Conservation (phyloP, 805 yeast species). For the Ogataea pini region DNA sequence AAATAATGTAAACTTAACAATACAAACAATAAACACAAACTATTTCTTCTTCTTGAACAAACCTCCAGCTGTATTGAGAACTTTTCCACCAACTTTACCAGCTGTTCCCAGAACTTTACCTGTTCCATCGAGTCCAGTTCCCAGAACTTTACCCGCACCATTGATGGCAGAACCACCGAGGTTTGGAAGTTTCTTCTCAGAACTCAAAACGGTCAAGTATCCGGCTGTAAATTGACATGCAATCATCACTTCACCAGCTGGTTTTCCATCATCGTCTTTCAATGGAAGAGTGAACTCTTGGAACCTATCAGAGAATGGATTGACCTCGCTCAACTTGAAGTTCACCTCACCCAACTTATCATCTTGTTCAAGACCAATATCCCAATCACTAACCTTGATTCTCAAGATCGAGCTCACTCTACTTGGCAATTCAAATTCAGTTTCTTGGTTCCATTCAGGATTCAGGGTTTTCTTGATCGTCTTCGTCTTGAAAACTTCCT, state of each 20-base stretch:
- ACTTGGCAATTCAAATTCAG: constrained; percentile 56
- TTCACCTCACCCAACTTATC: constrained; percentile 73
- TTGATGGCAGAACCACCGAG: constrained; percentile 42
- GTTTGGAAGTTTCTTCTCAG: constrained; percentile 44
- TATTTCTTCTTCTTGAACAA: constrained; percentile 32
- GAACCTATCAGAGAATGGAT: constrained; percentile 50
- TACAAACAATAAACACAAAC: constrained; percentile 1
- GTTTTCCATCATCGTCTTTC: constrained; percentile 49
- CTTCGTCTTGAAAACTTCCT: constrained; percentile 69
- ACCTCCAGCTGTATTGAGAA: constrained; percentile 47
- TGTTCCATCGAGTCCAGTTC: constrained; percentile 43
- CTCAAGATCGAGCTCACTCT: constrained; percentile 60
- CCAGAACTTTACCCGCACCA: constrained; percentile 48
- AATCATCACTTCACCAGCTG: constrained; percentile 66
- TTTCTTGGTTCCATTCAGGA: constrained; percentile 85
- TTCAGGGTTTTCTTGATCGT: constrained; percentile 81
- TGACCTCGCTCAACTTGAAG: constrained; percentile 58
- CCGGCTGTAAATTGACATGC: constrained; percentile 68
- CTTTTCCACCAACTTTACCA: constrained; percentile 56
- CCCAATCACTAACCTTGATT: constrained; percentile 83
- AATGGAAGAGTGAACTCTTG: constrained; percentile 52
- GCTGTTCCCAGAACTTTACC: constrained; percentile 48
- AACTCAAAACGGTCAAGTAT: constrained; percentile 47
- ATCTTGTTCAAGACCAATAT: constrained; percentile 82
- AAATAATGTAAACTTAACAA: not conserved